These are phyloP conservation scores for Yamadazyma scolyti DNA, from an alignment of 805 yeast species.

Conservation along the genomic window DNA sequence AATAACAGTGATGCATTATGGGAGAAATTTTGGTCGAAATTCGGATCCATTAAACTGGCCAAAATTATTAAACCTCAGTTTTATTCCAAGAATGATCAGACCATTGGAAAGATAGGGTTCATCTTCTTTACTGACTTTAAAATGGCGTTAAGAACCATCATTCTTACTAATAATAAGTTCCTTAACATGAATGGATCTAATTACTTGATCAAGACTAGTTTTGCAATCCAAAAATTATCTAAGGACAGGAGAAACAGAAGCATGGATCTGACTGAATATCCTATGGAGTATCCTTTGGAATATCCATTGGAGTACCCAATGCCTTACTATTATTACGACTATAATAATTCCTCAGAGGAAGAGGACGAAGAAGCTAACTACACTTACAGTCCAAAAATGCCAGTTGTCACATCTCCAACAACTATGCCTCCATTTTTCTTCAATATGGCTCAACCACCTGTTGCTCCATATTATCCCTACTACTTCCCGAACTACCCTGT, in stretches of 20 bases:
- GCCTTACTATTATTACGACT: conserved; percentile 4
- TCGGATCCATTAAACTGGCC: conserved; percentile 38
- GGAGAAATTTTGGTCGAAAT: conserved; percentile 37
- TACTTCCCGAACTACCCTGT: conserved; percentile 5
- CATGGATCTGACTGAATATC: conserved; percentile 1
- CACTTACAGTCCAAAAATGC: background rate
- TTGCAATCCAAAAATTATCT: conserved; percentile 36
- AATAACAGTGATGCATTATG: conserved; percentile 48
- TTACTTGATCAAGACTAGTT: conserved; percentile 32
- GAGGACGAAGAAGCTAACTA: conserved; percentile 3
- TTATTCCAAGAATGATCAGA: conserved; percentile 17
- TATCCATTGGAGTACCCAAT: background rate
- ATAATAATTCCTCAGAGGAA: background rate
- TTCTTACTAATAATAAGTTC: conserved; percentile 45
- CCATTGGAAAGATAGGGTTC: conserved; percentile 50
- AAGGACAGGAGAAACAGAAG: conserved; percentile 5
- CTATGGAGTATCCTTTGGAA: background rate
- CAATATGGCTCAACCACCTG: background rate
- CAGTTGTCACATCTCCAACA: background rate
- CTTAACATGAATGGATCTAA: conserved; percentile 20
- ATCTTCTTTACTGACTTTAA: conserved; percentile 55
- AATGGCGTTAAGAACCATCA: conserved; percentile 62
- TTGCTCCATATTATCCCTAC: conserved; percentile 2
- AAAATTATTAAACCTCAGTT: conserved; percentile 41
- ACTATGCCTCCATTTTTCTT: background rate